Evolutionary conservation across 2,329 filamentous ascomycete genomes (phyloP).

Genomic region (Lasiodiplodia citricola): DNA sequence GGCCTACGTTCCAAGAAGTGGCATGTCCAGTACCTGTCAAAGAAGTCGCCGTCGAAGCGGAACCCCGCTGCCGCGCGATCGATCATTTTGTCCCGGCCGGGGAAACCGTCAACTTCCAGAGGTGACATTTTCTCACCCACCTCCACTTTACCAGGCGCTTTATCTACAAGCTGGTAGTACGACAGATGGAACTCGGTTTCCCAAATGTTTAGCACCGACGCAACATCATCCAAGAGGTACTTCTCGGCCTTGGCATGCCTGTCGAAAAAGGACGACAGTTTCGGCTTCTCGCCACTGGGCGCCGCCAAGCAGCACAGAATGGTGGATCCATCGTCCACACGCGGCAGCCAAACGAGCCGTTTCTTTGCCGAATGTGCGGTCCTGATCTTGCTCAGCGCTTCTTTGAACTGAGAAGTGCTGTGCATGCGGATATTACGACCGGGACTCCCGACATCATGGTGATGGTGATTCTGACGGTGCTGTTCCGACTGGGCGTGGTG

Average conservation of each 20-base stretch:
- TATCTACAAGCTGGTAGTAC: conserved; percentile 32
- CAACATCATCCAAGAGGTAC: conserved; percentile 36
- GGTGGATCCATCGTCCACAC: background rate
- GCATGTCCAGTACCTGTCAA: conserved; percentile 43
- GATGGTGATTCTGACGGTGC: background rate
- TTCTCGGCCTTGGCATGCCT: conserved; percentile 31
- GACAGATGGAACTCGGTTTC: conserved; percentile 40
- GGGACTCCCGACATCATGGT: background rate
- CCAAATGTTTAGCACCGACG: conserved; percentile 36
- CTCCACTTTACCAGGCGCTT: background rate
- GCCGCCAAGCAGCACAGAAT: conserved; percentile 30
- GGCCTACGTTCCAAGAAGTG: conserved; percentile 28
- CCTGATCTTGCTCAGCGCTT: background rate
- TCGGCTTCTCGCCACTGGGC: conserved; percentile 24
- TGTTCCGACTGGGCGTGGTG: background rate
- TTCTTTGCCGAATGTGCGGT: conserved; percentile 21
- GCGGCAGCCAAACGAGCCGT: conserved; percentile 14
- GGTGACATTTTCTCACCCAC: background rate
- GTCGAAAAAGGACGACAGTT: conserved; percentile 32
- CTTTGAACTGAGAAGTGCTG: background rate
- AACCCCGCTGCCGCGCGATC: conserved; percentile 34
- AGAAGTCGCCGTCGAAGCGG: conserved; percentile 40
- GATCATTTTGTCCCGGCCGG: conserved; percentile 15
- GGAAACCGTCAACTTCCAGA: background rate
- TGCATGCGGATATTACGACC: conserved; percentile 2